These are phyloP conservation scores for Sambucus nigra DNA, from an alignment of 129 eudicot genomes.

Conservation along the genomic window DNA sequence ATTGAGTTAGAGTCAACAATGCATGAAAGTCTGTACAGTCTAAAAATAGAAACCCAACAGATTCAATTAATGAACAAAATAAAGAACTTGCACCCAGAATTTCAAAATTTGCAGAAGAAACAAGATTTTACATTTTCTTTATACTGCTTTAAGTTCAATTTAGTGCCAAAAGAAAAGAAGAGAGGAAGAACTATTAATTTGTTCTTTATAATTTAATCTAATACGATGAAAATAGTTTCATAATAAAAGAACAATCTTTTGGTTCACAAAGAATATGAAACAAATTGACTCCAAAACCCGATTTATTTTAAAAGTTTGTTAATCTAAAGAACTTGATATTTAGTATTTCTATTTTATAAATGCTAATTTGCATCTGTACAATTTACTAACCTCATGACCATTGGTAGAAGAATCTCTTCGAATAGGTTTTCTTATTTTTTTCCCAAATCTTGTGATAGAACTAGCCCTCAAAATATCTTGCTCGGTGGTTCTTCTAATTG, in stretches of 20 bases:
- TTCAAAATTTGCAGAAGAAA: background rate
- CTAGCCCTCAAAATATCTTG: constrained; percentile 68
- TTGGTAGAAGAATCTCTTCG: constrained; percentile 66
- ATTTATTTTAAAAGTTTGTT: too few species aligned
- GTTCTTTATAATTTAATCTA: too few species aligned
- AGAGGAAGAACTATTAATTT: too few species aligned
- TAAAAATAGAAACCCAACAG: constrained; percentile 10
- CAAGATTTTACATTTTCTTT: background rate
- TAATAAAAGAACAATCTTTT: too few species aligned
- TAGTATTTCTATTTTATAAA: background rate
- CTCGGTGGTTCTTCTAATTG: constrained; percentile 74
- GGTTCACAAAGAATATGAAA: background rate
- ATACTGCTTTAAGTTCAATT: background rate
- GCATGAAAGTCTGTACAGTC: constrained; percentile 13
- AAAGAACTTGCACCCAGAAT: background rate
- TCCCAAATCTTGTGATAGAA: constrained; percentile 52
- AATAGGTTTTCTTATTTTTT: constrained; percentile 41
- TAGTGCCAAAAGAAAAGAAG: too few species aligned
- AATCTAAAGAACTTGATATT: too few species aligned
- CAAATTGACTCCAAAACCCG: too few species aligned
- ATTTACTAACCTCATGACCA: constrained; percentile 78
- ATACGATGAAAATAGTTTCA: background rate
- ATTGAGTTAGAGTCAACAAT: constrained; percentile 1
- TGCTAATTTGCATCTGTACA: background rate
- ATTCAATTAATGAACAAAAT: background rate